phyloP scores from a whole-genome alignment of 1,284 basidiomycete species.

The Stereum hirsutum region DNA sequence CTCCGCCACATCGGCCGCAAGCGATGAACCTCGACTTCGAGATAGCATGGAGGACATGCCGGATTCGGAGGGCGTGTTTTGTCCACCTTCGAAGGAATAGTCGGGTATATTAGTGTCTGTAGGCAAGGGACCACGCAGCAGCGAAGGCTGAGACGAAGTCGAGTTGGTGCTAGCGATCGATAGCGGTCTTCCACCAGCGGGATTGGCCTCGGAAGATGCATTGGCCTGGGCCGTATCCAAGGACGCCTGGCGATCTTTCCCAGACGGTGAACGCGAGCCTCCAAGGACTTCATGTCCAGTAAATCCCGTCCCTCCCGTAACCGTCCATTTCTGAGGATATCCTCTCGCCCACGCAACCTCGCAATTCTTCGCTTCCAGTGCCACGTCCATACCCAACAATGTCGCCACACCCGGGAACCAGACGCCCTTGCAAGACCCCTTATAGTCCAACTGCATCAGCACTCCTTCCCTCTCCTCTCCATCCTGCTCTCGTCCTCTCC shows the following conservation, averaged over 20 bases:
- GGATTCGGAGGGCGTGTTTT: constrained; percentile 37
- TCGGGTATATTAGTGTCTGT: constrained; percentile 48
- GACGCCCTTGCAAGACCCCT: constrained; percentile 60
- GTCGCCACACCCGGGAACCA: constrained; percentile 79
- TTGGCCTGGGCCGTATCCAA: constrained; percentile 11
- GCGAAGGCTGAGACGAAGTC: constrained; percentile 36
- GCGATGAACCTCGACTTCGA: constrained; percentile 20
- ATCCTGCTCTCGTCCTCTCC: constrained; percentile 31
- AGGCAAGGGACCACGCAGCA: constrained; percentile 65
- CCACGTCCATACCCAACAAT: constrained; percentile 67
- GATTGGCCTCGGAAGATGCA: constrained; percentile 3
- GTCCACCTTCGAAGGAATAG: constrained; percentile 64
- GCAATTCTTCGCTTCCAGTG: constrained; percentile 55
- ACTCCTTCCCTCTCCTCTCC: constrained; percentile 42
- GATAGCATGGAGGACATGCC: constrained; percentile 32
- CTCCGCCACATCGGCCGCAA: constrained; percentile 1
- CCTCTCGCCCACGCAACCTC: constrained; percentile 57
- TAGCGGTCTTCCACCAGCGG: constrained; percentile 2
- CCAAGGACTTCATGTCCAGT: constrained; percentile 34
- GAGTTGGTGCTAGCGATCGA: constrained; percentile 23
- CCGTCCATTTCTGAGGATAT: constrained; percentile 42
- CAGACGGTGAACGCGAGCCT: neutral
- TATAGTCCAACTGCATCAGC: constrained; percentile 61
- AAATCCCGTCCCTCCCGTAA: constrained; percentile 55
- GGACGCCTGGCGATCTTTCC: constrained; percentile 5